A percentile compares a stretch with the other conserved stretches of the same genome.
Evolutionary conservation across 108 stramenopile species (phyloP).

Genomic region (Cyclotella cryptica): DNA sequence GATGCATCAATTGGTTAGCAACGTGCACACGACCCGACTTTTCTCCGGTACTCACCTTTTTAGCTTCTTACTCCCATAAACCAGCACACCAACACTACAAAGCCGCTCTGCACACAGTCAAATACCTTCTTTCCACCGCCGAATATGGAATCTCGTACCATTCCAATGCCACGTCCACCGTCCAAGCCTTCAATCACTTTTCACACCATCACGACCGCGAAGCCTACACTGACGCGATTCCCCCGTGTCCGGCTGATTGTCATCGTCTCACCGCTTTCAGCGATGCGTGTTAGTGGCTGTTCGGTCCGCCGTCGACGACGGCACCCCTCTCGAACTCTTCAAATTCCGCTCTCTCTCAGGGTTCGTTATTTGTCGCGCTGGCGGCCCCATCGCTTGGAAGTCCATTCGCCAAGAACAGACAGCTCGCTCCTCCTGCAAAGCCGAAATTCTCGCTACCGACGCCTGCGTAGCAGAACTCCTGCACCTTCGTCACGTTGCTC

Average conservation of each 20-base stretch:
- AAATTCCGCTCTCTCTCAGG: constrained; percentile 3
- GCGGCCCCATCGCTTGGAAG: constrained; percentile 9
- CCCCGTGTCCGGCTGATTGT: constrained; percentile 14
- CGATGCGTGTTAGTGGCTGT: constrained; percentile 12
- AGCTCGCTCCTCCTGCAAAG: constrained; percentile 14
- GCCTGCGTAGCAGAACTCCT: constrained; percentile 2
- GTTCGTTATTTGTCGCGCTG: not conserved
- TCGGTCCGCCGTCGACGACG: constrained; percentile 13
- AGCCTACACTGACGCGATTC: constrained; percentile 10
- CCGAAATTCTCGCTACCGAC: constrained; percentile 11
- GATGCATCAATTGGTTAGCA: constrained; percentile 30
- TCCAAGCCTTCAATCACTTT: constrained; percentile 26
- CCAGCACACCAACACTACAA: constrained; percentile 15
- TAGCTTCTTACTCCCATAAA: constrained; percentile 4
- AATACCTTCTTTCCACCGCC: constrained; percentile 11
- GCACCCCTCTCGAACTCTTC: constrained; percentile 7
- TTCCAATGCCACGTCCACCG: not conserved
- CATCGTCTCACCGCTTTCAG: not conserved
- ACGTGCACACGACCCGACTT: constrained; percentile 16
- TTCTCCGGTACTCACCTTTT: constrained; percentile 9
- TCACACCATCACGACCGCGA: constrained; percentile 14
- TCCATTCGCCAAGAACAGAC: constrained; percentile 10
- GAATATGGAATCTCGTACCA: constrained; percentile 24
- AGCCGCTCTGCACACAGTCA: constrained; percentile 7
- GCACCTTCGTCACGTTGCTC: not conserved